Evolutionary conservation across 306 rosid genomes (phyloP).

Genomic region (Prunus armeniaca): DNA sequence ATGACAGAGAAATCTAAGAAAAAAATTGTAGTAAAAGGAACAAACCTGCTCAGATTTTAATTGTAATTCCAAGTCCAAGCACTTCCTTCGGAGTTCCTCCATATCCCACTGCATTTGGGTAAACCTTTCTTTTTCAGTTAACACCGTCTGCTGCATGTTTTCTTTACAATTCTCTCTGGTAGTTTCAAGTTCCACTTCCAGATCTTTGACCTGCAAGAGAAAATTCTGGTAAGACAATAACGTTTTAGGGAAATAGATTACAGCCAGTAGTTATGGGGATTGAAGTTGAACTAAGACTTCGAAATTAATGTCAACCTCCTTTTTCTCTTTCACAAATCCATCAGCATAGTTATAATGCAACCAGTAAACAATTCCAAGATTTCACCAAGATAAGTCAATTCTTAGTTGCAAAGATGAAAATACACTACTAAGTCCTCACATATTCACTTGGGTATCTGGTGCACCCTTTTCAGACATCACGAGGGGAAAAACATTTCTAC

Average conservation of each 20-base stretch:
- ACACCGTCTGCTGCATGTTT: conserved; percentile 73
- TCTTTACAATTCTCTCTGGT: conserved; percentile 63
- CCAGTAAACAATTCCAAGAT: background rate
- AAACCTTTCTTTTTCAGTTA: conserved; percentile 67
- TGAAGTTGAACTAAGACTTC: background rate
- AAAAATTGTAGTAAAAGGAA: conserved; percentile 19
- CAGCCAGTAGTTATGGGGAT: background rate
- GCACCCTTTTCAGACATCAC: background rate
- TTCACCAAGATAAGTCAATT: background rate
- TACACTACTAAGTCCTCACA: background rate
- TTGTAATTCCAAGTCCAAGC: conserved; percentile 66
- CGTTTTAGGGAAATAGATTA: background rate
- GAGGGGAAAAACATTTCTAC: background rate
- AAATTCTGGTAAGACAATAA: background rate
- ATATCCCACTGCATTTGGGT: conserved; percentile 92
- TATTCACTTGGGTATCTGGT: background rate
- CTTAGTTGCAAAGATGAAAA: background rate
- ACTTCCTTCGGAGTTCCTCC: conserved; percentile 69
- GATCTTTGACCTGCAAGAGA: conserved; percentile 69
- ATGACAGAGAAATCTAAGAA: conserved; percentile 16
- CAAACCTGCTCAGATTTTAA: conserved; percentile 69
- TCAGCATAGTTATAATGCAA: background rate
- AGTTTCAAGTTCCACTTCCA: conserved; percentile 91
- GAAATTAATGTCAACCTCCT: background rate
- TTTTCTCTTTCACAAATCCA: background rate